These are phyloP conservation scores for Camelina hispida DNA, from an alignment of 345 rosid species.

Conservation along the genomic window DNA sequence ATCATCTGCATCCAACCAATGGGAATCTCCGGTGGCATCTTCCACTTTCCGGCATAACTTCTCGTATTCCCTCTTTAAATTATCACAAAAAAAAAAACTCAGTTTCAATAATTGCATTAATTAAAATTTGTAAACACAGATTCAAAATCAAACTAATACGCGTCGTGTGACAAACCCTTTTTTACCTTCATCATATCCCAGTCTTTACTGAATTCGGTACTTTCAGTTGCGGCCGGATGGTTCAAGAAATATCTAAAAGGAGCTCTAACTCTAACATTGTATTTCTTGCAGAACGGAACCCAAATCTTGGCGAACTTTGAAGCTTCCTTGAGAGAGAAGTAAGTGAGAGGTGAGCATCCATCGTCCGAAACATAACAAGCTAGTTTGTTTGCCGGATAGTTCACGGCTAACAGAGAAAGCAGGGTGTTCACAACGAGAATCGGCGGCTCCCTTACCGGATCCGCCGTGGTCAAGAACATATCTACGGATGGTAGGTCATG, in stretches of 20 bases:
- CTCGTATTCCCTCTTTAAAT: slow-evolving; percentile 55
- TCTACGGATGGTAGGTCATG: slow-evolving; percentile 65
- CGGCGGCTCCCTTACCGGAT: slow-evolving; percentile 41
- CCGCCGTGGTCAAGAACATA: slow-evolving; percentile 60
- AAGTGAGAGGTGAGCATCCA: slow-evolving; percentile 66
- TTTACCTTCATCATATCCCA: slow-evolving; percentile 58
- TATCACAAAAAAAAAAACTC: background rate
- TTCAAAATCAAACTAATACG: background rate
- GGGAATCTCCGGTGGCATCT: slow-evolving; percentile 38
- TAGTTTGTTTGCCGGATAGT: slow-evolving; percentile 58
- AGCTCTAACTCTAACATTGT: slow-evolving; percentile 59
- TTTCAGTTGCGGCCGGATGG: background rate
- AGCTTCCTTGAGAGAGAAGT: slow-evolving; percentile 64
- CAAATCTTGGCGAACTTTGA: slow-evolving; percentile 67
- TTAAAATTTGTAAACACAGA: background rate
- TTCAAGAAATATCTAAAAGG: slow-evolving; percentile 67
- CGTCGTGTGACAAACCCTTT: background rate
- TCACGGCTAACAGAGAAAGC: slow-evolving; percentile 57
- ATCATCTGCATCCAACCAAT: slow-evolving; percentile 33
- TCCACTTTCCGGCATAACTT: slow-evolving; percentile 51
- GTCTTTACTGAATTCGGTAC: slow-evolving; percentile 55
- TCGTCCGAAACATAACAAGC: slow-evolving; percentile 69
- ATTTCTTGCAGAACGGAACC: slow-evolving; percentile 76
- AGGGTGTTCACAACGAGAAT: slow-evolving; percentile 44
- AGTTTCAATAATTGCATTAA: background rate